A percentile compares a stretch with the other conserved stretches of the same genome.
phyloP scores from a whole-genome alignment of 192 early-diverging fungal species.

The Coemansia sp. region DNA sequence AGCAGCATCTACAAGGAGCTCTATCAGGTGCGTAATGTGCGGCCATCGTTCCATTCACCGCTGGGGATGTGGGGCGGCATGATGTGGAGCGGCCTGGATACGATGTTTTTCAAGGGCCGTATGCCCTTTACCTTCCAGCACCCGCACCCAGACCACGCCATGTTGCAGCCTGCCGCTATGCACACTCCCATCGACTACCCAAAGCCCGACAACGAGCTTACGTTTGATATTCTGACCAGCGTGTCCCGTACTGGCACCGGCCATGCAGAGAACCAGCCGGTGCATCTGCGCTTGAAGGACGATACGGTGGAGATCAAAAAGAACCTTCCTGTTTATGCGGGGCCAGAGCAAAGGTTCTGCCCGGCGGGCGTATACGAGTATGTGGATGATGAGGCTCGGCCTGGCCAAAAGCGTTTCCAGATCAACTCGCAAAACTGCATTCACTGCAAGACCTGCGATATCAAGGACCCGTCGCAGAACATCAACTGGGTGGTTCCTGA shows the following conservation, averaged over 20 bases:
- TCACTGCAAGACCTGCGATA: constrained; percentile 99
- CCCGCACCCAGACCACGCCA: constrained; percentile 73
- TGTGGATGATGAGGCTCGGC: constrained; percentile 86
- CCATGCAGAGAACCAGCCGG: constrained; percentile 93
- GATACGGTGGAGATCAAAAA: constrained; percentile 71
- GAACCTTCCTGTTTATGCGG: constrained; percentile 85
- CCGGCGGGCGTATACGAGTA: constrained; percentile 99
- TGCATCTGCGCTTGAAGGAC: constrained; percentile 83
- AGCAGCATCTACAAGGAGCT: constrained; percentile 94
- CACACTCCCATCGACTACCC: constrained; percentile 90
- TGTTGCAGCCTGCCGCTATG: constrained; percentile 68
- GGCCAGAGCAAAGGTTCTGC: constrained; percentile 95
- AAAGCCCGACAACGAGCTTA: constrained; percentile 92
- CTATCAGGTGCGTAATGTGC: constrained; percentile 84
- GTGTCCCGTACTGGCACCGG: constrained; percentile 91
- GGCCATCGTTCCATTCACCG: constrained; percentile 89
- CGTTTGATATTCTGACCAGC: constrained; percentile 93
- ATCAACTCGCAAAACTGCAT: constrained; percentile 98
- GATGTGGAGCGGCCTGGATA: constrained; percentile 84
- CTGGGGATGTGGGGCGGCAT: constrained; percentile 86
- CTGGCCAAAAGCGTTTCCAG: constrained; percentile 88
- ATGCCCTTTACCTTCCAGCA: constrained; percentile 95
- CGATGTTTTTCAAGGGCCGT: constrained; percentile 82
- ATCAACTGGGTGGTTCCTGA: constrained; percentile 98
- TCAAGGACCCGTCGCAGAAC: constrained; percentile 98